Base-by-base conservation (phyloP, 805 yeast species). In the Wickerhamomyces bovis region DNA sequence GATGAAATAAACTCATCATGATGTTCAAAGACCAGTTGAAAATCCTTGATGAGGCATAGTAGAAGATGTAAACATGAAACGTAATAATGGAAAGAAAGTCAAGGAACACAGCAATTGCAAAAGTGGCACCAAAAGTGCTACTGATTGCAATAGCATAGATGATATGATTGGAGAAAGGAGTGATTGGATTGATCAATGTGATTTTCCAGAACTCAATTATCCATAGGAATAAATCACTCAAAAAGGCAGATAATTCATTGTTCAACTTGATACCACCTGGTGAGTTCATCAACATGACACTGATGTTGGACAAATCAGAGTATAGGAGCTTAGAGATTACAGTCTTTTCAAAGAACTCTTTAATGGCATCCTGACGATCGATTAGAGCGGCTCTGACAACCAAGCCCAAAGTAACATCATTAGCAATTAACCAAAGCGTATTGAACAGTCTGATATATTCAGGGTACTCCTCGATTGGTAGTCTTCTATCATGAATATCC, bases 261-360 rank as follows among this genome's bases (percentile, higher is more conserved):
- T 94, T 94, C 44, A 94, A 75, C 60, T 94, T 94, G 56, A 94
- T 81, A 4, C 99, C 99, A 15, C 92, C 96, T 0, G 99, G 99
- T 57, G 90, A 85, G 50, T 81, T 76, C 71, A 89, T 88, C 33
- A 94, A 71, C 90, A 95, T 85, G 0, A 69, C 53, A 3, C 90
- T 79, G 35, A 81, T 61, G 3, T 60, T 50, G 18, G 72, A 66
- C 39, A 83, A 64, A n/a, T 71, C 70, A 30, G 67, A 58, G 45
- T 77, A 77, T 13, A 83, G 51, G 1, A 71, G 47, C 21, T 58
- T 59, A 36, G 73, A 66, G 13, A 80, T 64, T 5, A 66, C 23
- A 5, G 44, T 38, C n/a, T 63, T 49, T 39, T 61, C 58, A 33
- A 74, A 44, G 44, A 54, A 60, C 2, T 53, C 50, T 1, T 67